phyloP scores from a whole-genome alignment of 2,329 filamentous ascomycete genomes.

The Microsporum canis region DNA sequence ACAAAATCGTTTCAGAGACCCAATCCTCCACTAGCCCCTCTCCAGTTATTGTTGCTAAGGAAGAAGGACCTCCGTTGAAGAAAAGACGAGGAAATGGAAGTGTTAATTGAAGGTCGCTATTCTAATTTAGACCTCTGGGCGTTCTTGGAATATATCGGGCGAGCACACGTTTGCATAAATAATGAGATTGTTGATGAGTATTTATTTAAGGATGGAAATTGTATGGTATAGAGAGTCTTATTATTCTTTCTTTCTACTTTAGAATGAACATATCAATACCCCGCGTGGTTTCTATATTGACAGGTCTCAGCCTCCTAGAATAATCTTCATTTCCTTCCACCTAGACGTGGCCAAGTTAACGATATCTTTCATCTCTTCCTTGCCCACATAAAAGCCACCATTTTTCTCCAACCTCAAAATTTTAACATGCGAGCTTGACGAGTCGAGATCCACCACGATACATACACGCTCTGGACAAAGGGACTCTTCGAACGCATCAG shows the following conservation, averaged over 20 bases:
- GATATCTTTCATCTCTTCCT: conserved; percentile 49
- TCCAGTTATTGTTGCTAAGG: conserved; percentile 12
- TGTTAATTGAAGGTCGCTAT: neutral
- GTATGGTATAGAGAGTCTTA: neutral
- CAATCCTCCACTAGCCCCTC: neutral
- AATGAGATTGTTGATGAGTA: neutral
- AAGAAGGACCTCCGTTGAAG: conserved; percentile 27
- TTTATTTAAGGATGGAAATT: neutral
- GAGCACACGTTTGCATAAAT: neutral
- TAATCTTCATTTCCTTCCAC: conserved; percentile 49
- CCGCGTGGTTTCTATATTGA: neutral
- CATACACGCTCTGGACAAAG: conserved; percentile 75
- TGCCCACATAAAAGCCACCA: conserved; percentile 62
- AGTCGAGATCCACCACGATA: conserved; percentile 56
- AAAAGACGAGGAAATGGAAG: conserved; percentile 23
- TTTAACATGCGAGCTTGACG: conserved; percentile 36
- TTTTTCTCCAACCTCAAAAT: conserved; percentile 69
- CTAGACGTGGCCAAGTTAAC: conserved; percentile 50
- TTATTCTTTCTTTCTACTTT: neutral
- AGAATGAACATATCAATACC: neutral
- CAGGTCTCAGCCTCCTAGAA: conserved; percentile 20
- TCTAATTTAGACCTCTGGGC: neutral
- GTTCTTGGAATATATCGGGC: neutral
- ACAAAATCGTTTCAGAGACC: neutral
- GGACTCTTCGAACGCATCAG: conserved; percentile 79